Evolutionary conservation across 306 rosid genomes (phyloP).

Genomic region (Cercis canadensis): DNA sequence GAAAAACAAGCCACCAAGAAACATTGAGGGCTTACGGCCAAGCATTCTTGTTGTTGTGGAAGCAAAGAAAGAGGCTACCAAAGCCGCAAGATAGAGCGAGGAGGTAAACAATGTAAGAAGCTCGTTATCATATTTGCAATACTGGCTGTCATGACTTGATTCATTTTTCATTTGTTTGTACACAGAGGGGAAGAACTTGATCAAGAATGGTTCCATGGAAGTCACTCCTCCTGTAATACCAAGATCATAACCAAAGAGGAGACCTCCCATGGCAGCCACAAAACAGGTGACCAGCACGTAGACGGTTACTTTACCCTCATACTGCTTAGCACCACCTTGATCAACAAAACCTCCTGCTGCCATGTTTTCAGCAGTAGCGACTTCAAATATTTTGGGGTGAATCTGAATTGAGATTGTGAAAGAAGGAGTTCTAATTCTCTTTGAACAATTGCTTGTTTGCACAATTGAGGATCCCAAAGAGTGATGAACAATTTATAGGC

Average conservation of each 20-base stretch:
- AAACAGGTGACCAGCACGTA: conserved; percentile 39
- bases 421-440: no score
- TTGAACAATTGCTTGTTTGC: no score
- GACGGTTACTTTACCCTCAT: conserved; percentile 36
- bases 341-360: conserved; percentile 29
- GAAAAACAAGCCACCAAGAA: conserved; percentile 42
- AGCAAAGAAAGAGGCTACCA: conserved; percentile 44
- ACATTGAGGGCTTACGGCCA: conserved; percentile 43
- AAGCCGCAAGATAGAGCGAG: conserved; percentile 42
- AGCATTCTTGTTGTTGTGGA: conserved; percentile 36
- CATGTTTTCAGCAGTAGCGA: no score
- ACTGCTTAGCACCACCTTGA: neutral
- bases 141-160: neutral
- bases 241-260: conserved; percentile 45
- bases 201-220: conserved; percentile 42
- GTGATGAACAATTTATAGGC: no score
- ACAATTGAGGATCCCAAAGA: no score
- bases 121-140: conserved; percentile 38
- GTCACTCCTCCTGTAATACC: conserved; percentile 44
- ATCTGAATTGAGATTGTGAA: no score
- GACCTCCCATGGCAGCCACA: conserved; percentile 48
- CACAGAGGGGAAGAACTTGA: conserved; percentile 34
- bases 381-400: no score
- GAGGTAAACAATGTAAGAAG: conserved; percentile 47
- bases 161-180: conserved; percentile 30